These are phyloP conservation scores for Esteya vermicola DNA, from an alignment of 2,329 filamentous ascomycete species.

Conservation along the genomic window DNA sequence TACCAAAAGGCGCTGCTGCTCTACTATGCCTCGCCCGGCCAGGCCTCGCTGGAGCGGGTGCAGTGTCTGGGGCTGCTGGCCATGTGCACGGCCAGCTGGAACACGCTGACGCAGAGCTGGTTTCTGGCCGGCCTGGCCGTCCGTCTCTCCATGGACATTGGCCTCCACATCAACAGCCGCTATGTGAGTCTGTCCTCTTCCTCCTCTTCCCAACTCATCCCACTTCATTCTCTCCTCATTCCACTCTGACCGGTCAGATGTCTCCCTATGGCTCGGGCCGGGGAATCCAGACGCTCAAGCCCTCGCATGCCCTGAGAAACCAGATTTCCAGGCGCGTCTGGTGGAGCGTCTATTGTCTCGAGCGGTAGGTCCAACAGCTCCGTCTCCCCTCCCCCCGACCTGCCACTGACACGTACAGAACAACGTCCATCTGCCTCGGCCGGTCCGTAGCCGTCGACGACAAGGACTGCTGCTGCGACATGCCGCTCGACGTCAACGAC, in stretches of 20 bases:
- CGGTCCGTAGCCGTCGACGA: slow-evolving; percentile 15
- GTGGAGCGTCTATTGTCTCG: slow-evolving; percentile 17
- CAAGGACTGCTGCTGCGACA: slow-evolving; percentile 15
- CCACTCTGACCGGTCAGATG: not conserved
- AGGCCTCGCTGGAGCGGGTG: slow-evolving; percentile 15
- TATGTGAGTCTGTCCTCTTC: slow-evolving; percentile 8
- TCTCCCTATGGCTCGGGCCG: slow-evolving; percentile 1
- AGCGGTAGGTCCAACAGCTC: slow-evolving; percentile 10
- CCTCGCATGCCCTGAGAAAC: slow-evolving; percentile 6
- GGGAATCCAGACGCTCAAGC: too few relatives aligned
- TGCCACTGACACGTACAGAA: slow-evolving; percentile 5
- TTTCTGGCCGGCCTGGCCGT: slow-evolving; percentile 15
- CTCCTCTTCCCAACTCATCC: too few relatives aligned
- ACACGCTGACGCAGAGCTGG: slow-evolving; percentile 17
- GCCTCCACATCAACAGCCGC: slow-evolving; percentile 13
- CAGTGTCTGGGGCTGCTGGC: slow-evolving; percentile 16
- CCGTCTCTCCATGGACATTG: slow-evolving; percentile 15
- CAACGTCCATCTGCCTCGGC: slow-evolving; percentile 16
- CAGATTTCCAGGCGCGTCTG: slow-evolving; percentile 15
- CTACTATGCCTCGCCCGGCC: slow-evolving; percentile 13
- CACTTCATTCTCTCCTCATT: not conserved
- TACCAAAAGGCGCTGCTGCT: slow-evolving; percentile 14
- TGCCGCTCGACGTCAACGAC: slow-evolving; percentile 14
- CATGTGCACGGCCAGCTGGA: slow-evolving; percentile 18
- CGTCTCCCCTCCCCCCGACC: not conserved